phyloP scores from a whole-genome alignment of 1,284 basidiomycete species.

The Paramarasmius palmivorus region DNA sequence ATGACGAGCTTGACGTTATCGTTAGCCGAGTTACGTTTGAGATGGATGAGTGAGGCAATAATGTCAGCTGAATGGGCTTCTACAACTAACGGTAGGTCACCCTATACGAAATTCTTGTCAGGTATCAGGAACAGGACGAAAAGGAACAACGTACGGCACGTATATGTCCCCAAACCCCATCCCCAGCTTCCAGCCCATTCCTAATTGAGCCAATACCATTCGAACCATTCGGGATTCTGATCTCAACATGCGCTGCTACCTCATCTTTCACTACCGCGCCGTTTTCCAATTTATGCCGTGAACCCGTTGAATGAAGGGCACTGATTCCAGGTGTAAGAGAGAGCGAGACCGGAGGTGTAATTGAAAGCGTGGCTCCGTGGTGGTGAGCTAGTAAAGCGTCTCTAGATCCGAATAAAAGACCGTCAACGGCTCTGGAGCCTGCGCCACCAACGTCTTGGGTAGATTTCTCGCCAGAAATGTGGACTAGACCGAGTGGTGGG shows the following conservation, averaged over 20 bases:
- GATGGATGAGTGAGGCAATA: slow-evolving; percentile 59
- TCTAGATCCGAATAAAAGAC: slow-evolving; percentile 68
- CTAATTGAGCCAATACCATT: too few relatives aligned
- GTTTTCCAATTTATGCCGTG: slow-evolving; percentile 53
- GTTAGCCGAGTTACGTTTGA: slow-evolving; percentile 46
- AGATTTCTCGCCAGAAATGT: slow-evolving; percentile 62
- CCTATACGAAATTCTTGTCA: too few relatives aligned
- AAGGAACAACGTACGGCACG: too few relatives aligned
- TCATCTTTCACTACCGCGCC: slow-evolving; percentile 55
- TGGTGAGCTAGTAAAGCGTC: slow-evolving; percentile 72
- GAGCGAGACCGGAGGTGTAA: slow-evolving; percentile 57
- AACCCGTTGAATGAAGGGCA: slow-evolving; percentile 60
- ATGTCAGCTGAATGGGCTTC: slow-evolving; percentile 36
- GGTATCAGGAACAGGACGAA: too few relatives aligned
- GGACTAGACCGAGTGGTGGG: slow-evolving; percentile 56
- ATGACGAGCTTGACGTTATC: slow-evolving; percentile 36
- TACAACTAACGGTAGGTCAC: too few relatives aligned
- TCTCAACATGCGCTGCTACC: too few relatives aligned
- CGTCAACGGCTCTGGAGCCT: slow-evolving; percentile 68
- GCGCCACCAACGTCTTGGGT: slow-evolving; percentile 72
- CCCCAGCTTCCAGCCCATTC: too few relatives aligned
- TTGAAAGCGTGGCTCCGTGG: slow-evolving; percentile 54
- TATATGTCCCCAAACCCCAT: too few relatives aligned
- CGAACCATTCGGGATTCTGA: too few relatives aligned
- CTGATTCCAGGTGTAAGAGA: slow-evolving; percentile 63